Percentiles rank a stretch among this genome's conserved stretches.
Conservation (phyloP, 2,329 filamentous ascomycete species). For the Claviceps humidiphila region DNA sequence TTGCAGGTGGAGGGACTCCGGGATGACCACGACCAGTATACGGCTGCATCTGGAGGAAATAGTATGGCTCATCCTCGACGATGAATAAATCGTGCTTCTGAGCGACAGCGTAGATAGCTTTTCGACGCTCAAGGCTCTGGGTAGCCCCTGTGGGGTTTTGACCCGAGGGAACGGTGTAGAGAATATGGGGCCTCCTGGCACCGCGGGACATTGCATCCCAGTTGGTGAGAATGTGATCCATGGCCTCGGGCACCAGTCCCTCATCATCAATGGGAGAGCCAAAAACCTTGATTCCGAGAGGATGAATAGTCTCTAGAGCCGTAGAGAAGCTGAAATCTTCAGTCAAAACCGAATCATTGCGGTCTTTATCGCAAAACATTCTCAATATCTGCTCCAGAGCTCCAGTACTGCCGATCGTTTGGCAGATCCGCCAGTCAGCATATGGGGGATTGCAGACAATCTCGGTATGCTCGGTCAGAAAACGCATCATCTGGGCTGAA, state of each 20-base stretch:
- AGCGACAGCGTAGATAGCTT: constrained; percentile 62
- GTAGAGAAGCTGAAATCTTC: constrained; percentile 89
- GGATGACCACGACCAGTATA: constrained; percentile 45
- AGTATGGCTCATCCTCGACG: constrained; percentile 89
- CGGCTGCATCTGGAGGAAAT: constrained; percentile 79
- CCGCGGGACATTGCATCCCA: constrained; percentile 36
- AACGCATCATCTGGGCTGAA: constrained; percentile 75
- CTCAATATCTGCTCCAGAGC: constrained; percentile 73
- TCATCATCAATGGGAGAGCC: constrained; percentile 40
- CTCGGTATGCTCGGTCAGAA: constrained; percentile 90
- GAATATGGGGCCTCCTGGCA: constrained; percentile 36
- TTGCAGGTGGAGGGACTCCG: constrained; percentile 41
- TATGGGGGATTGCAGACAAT: constrained; percentile 79
- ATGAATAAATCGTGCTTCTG: constrained; percentile 79
- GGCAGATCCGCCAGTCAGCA: constrained; percentile 72
- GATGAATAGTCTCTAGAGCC: constrained; percentile 43
- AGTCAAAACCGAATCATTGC: constrained; percentile 66
- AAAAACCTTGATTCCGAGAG: constrained; percentile 37
- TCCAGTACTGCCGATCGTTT: constrained; percentile 77
- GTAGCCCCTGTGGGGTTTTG: constrained; percentile 89
- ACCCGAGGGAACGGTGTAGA: constrained; percentile 57
- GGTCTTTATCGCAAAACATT: constrained; percentile 58
- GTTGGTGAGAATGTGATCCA: constrained; percentile 36
- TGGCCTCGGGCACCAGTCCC: constrained; percentile 35
- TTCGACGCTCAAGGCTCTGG: constrained; percentile 52